Conservation (phyloP, 441 rosid species). For the Euphorbia corollata region DNA sequence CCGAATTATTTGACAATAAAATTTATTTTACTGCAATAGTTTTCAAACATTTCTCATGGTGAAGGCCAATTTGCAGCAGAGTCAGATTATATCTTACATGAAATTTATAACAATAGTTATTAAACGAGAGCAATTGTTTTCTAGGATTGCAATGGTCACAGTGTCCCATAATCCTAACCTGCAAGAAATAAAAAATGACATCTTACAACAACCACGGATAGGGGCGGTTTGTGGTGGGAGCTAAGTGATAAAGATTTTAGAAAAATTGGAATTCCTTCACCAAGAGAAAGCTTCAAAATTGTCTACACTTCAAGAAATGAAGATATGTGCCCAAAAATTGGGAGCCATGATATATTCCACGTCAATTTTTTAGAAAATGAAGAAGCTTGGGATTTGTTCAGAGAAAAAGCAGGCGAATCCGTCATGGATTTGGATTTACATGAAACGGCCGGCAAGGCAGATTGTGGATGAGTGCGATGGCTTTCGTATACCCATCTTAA, state of each 20-base stretch:
- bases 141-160: not conserved
- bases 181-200: not conserved
- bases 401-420: conserved; percentile 1
- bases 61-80: no score
- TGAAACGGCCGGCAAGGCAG: not conserved
- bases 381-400: not conserved
- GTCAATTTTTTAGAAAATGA: not conserved
- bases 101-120: not conserved
- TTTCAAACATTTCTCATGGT: no score
- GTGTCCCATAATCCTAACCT: not conserved
- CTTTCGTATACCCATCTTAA: not conserved
- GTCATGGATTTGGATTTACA: not conserved
- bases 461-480: conserved; percentile 17
- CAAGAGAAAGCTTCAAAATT: not conserved
- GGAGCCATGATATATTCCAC: not conserved
- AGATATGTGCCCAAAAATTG: not conserved
- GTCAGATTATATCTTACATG: no score
- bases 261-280: not conserved
- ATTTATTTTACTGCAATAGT: no score
- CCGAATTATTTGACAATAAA: no score
- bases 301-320: not conserved
- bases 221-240: not conserved
- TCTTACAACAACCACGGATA: not conserved
- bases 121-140: not conserved
- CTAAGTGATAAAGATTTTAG: not conserved